Base-by-base conservation (phyloP, 352 stramenopile species). In the Globisporangium solare region DNA sequence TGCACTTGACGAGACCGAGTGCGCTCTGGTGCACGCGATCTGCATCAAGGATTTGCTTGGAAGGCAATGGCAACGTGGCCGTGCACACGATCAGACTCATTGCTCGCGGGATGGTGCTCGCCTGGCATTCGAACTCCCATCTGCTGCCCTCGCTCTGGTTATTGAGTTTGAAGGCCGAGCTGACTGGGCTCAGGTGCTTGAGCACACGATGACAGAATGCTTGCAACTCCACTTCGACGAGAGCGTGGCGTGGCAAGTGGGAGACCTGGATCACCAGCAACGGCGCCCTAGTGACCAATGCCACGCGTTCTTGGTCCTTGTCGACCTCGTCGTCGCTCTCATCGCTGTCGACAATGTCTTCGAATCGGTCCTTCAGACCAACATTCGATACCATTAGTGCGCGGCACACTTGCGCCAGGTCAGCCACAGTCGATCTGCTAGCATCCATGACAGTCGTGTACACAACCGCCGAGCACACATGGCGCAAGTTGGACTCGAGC, bases 141-240 rank as follows among this genome's bases (percentile, higher is more conserved):
- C 0, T 13, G 11, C 2, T 22, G 27, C 13, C 21, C 20, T 42
- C 41, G 40, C 20, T 24, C n/a, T 32, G 27, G 50, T 31, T 15
- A 8, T 22, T 31, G 0, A 41, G n/a, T 5, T 21, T 45, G 21
- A 59, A 40, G 3, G 31, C 46, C n/a, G 24, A 58, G 46, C 59
- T 76, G 12, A 35, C 51, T 6, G 74, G 74, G 3, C 31, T 50
- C 8, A 90, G 58, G 31, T 82, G 75, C 54, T 88, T 87, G 27
- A 88, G 20, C 13, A 76, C 70, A 17, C 72, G 69, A 48, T 92
- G 79, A 12, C 79, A 89, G 21, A 95, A 64, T 15, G 82, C 79
- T 58, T 89, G 74, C 2, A 92, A 66, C 51, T 95, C 85, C 11
- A 88, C 74, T 24, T 95, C 85, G 2, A 93, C 73, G 1, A 90